Evolutionary conservation across 257 asterid species (phyloP), one percentile per base, ranked within the genome.

Genomic region (Sherardia arvensis): DNA sequence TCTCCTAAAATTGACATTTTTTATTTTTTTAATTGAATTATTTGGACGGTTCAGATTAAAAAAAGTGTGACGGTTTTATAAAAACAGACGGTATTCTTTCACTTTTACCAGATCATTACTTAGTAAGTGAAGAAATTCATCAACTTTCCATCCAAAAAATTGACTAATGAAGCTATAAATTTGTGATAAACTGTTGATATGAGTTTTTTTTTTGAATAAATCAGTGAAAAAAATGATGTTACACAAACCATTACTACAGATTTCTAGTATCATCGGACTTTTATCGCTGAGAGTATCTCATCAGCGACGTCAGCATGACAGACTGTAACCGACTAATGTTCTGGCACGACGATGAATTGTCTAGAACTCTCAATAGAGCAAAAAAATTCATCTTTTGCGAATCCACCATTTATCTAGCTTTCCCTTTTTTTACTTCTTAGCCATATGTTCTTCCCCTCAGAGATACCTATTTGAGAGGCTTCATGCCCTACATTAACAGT

Each of bases 381-480:
- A 43, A 0, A 38, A 48, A 18, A 34, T 34, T 34, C 43, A 34
- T 34, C 43, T 34, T 34, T 8, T n/a, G 54, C 20, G 18, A 48
- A 18, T 48, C 54, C 54, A 48, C 23, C 54, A 34, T 34, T 34
- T 9, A 12, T 40, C 27, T 15, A 51, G 14, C 27, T 6, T 7
- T 51, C 27, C 12, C 57, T 5, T 21, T 48, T n/a, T 40, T 49
- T 4, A n/a, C 55, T 20, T 49, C 55, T 18, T 10, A 49, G 22
- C 22, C 54, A 17, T 18, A 1, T 20, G 29, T 11, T 53, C 15
- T 21, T 53, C 30, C 5, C 28, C 56, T n/a, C n/a, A 45, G 15
- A 23, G 22, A 49, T 18, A 53, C 58, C 58, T 53, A 53, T 53
- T 53, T 53, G 58, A 53, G 58, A 21, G 58, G 58, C 29, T 53